Conservation (phyloP, 768 basidiomycete species). For the Postia placenta region DNA sequence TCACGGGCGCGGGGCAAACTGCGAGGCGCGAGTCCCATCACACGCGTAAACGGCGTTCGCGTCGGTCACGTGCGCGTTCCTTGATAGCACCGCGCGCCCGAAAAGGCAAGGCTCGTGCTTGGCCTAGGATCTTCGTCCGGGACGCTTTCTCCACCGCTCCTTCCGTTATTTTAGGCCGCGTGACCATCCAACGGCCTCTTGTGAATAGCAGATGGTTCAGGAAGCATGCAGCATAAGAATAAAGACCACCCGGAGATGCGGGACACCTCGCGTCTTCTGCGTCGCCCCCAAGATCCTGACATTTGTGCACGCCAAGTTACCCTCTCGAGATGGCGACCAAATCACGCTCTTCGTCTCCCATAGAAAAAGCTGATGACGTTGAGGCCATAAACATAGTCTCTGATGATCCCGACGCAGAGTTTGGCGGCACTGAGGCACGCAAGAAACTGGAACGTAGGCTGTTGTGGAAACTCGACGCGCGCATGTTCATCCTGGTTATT, state of each 20-base stretch:
- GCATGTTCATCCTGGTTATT: constrained; percentile 39
- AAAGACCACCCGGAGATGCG: too few relatives aligned
- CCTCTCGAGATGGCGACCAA: neutral
- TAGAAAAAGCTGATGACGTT: constrained; percentile 5
- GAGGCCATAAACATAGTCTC: constrained; percentile 2
- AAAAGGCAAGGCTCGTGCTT: constrained; percentile 1
- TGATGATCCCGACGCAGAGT: constrained; percentile 25
- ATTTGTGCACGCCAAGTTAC: neutral
- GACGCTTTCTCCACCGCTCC: neutral
- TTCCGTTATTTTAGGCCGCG: too few relatives aligned
- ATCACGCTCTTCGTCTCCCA: neutral
- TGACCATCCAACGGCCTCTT: too few relatives aligned
- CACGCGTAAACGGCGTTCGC: constrained; percentile 28
- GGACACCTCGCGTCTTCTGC: neutral
- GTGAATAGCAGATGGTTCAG: neutral
- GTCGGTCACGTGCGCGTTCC: constrained; percentile 21
- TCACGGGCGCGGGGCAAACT: neutral
- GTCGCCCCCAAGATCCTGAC: neutral
- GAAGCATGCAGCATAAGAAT: neutral
- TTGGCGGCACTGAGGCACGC: constrained; percentile 32
- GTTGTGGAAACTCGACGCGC: constrained; percentile 36
- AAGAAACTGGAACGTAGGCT: constrained; percentile 36
- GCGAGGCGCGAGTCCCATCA: constrained; percentile 1
- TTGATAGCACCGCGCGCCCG: neutral
- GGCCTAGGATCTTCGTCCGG: neutral